Evolutionary conservation across 371 early-diverging fungal species (phyloP).

Genomic region (Mortierella sp.): DNA sequence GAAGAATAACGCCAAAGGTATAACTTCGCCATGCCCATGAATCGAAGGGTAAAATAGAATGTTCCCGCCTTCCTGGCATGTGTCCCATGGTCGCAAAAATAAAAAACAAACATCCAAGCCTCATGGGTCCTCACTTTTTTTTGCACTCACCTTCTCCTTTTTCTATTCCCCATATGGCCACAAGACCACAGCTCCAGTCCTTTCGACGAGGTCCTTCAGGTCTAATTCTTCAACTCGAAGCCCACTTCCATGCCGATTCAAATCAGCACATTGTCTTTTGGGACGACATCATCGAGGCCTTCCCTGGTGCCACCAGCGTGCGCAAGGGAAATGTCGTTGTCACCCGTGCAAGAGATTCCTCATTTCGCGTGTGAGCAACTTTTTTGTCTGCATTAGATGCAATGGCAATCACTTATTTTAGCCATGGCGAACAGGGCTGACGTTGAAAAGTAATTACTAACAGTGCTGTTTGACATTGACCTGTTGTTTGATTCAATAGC

Average conservation of each 20-base stretch:
- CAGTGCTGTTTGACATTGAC: neutral
- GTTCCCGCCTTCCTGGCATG: too few relatives aligned
- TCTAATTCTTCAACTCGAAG: neutral
- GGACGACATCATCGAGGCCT: neutral
- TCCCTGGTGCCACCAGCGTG: neutral
- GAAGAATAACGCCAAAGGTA: too few relatives aligned
- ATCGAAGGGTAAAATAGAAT: too few relatives aligned
- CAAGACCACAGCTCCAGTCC: neutral
- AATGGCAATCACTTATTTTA: neutral
- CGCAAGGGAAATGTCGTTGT: neutral
- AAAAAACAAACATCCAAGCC: neutral
- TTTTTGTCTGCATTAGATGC: neutral
- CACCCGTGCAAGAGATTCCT: neutral
- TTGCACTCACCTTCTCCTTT: neutral
- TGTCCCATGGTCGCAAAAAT: too few relatives aligned
- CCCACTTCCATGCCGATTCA: neutral
- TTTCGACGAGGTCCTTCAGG: neutral
- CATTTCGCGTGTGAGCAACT: neutral
- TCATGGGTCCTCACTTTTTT: neutral
- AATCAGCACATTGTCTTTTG: neutral
- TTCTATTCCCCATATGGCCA: too few relatives aligned
- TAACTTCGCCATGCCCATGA: too few relatives aligned
- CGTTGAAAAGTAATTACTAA: neutral
- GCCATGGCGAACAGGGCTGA: too few relatives aligned
- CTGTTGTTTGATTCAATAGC: neutral